Conservation (phyloP, 306 rosid genomes). For the Lathyrus sativus region DNA sequence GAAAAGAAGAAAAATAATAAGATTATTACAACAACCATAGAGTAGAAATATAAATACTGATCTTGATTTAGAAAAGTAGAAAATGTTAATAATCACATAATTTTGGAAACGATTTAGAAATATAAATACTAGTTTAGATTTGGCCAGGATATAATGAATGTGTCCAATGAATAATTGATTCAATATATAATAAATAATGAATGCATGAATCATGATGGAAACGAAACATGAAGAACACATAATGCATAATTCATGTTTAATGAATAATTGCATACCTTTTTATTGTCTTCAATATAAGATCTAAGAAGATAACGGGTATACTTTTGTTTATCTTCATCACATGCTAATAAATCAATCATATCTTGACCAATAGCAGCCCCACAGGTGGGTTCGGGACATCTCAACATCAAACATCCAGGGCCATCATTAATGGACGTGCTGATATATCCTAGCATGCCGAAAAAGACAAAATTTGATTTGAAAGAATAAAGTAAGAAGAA, state of each 20-base stretch:
- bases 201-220: constrained; percentile 13
- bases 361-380: constrained; percentile 80
- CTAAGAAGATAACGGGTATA: constrained; percentile 77
- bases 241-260: constrained; percentile 25
- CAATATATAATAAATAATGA: constrained; percentile 24
- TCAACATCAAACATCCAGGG: constrained; percentile 88
- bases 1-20: constrained; percentile 24
- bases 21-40: constrained; percentile 25
- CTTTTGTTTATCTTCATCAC: constrained; percentile 66
- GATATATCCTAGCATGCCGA: constrained; percentile 59
- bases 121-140: constrained; percentile 5
- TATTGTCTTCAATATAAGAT: constrained; percentile 89
- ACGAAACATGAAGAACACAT: constrained; percentile 15
- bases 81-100: constrained; percentile 22
- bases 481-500: not conserved
- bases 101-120: too few relatives aligned
- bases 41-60: constrained; percentile 13
- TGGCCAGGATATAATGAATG: constrained; percentile 15
- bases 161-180: not conserved
- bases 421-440: constrained; percentile 86
- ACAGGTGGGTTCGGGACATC: constrained; percentile 94
- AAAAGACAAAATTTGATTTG: constrained; percentile 11
- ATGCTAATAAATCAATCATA: constrained; percentile 63
- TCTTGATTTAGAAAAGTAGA: constrained; percentile 15
- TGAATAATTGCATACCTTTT: constrained; percentile 69